A percentile compares a stretch with the other conserved stretches of the same genome.
These are phyloP conservation scores for Rhodomyrtus tomentosa DNA, from an alignment of 345 rosid species.

Conservation along the genomic window DNA sequence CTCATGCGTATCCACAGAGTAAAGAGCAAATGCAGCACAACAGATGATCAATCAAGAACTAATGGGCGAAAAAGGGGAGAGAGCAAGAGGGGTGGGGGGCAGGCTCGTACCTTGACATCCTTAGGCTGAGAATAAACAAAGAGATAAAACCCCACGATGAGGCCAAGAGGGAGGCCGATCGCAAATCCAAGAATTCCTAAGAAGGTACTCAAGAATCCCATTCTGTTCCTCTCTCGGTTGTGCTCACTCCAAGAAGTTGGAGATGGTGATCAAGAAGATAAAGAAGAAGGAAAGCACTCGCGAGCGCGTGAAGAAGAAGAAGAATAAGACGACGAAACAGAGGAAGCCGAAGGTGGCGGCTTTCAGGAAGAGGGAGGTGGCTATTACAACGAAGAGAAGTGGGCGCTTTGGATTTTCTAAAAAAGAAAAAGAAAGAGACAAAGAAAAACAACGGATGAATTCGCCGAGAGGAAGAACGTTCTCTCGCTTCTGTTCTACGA, in stretches of 20 bases:
- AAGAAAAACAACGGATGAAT: too few relatives aligned
- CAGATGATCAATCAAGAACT: neutral
- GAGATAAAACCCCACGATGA: slow-evolving; percentile 1
- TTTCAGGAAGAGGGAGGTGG: neutral
- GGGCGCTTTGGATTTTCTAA: too few relatives aligned
- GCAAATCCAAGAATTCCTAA: slow-evolving; percentile 4
- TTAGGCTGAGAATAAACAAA: slow-evolving; percentile 1
- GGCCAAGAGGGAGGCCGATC: slow-evolving; percentile 4
- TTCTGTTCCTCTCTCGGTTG: neutral
- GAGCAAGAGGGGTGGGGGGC: too few relatives aligned
- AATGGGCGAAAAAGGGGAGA: neutral
- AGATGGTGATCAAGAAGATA: neutral
- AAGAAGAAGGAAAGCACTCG: neutral
- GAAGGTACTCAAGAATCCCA: slow-evolving; percentile 5
- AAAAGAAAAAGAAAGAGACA: too few relatives aligned
- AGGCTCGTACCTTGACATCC: neutral
- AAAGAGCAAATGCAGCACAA: neutral
- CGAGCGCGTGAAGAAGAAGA: neutral
- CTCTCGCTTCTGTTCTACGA: neutral
- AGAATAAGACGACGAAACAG: neutral
- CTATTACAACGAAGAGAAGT: neutral
- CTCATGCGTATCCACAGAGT: neutral
- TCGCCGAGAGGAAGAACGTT: neutral
- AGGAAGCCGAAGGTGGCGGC: neutral
- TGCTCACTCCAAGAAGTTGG: neutral